A percentile compares a stretch with the other conserved stretches of the same genome.
Evolutionary conservation across 306 rosid genomes (phyloP).

Genomic region (Pueraria montana): DNA sequence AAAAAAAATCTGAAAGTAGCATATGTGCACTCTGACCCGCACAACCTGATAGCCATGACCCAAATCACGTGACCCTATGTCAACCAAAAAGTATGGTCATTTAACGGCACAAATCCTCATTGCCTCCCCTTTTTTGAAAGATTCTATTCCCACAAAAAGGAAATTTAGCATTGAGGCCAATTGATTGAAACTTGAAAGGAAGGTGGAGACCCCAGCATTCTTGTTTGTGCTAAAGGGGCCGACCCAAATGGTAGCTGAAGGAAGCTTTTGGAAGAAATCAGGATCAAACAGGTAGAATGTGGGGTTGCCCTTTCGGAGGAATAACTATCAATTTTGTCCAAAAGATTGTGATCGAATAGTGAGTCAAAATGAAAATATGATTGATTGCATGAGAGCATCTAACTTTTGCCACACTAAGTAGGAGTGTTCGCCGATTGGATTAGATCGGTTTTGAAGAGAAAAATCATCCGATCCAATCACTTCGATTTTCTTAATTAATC

Average conservation of each 20-base stretch:
- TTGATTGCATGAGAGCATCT: conserved; percentile 39
- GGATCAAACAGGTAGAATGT: conserved; percentile 9
- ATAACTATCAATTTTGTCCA: conserved; percentile 25
- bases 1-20: neutral
- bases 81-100: conserved; percentile 36
- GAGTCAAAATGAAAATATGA: conserved; percentile 41
- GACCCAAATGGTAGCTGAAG: conserved; percentile 26
- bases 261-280: conserved; percentile 29
- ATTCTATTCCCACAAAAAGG: conserved; percentile 50
- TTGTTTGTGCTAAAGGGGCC: conserved; percentile 24
- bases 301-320: conserved; percentile 34
- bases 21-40: conserved; percentile 2
- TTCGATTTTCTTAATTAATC: too few species aligned
- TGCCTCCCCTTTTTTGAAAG: conserved; percentile 23
- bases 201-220: conserved; percentile 24
- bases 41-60: neutral
- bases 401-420: conserved; percentile 34
- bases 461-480: too few species aligned
- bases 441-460: too few species aligned
- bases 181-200: conserved; percentile 36
- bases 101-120: conserved; percentile 23
- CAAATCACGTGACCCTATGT: neutral
- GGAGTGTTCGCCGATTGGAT: too few species aligned
- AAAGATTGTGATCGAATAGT: conserved; percentile 24
- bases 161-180: conserved; percentile 42